Evolutionary conservation across 768 basidiomycete genomes (phyloP).

Genomic region (Austroboletus eburneus): DNA sequence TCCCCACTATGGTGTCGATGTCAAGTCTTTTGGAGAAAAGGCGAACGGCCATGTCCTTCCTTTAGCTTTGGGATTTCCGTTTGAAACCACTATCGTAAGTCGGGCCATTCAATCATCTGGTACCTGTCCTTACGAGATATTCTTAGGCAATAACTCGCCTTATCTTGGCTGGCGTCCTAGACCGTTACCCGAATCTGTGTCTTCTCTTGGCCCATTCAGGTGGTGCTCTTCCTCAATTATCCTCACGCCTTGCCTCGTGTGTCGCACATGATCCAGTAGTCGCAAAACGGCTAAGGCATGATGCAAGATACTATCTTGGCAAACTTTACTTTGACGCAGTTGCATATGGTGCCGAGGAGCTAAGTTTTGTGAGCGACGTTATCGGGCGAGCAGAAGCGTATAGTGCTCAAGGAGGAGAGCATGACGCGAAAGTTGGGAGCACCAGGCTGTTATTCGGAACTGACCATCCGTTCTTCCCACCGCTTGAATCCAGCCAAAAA

Average conservation of each 20-base stretch:
- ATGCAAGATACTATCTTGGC: slow-evolving; percentile 80
- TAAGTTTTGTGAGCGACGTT: slow-evolving; percentile 71
- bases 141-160: slow-evolving; percentile 66
- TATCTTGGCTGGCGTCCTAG: slow-evolving; percentile 76
- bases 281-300: slow-evolving; percentile 68
- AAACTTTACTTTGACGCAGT: slow-evolving; percentile 82
- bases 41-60: slow-evolving; percentile 87
- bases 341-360: slow-evolving; percentile 83
- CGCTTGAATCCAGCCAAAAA: slow-evolving; percentile 58
- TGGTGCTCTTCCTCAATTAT: slow-evolving; percentile 77
- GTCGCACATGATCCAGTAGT: slow-evolving; percentile 83
- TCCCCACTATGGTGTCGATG: slow-evolving; percentile 81
- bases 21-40: slow-evolving; percentile 67
- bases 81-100: slow-evolving; percentile 83
- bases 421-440: slow-evolving; percentile 42
- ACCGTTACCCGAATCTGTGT: slow-evolving; percentile 70
- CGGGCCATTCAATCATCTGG: not conserved
- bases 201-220: slow-evolving; percentile 86
- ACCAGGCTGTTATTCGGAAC: slow-evolving; percentile 75
- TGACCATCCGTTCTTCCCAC: slow-evolving; percentile 91
- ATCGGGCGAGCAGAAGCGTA: slow-evolving; percentile 58
- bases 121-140: slow-evolving; percentile 5
- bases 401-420: slow-evolving; percentile 30
- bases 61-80: slow-evolving; percentile 83
- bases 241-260: slow-evolving; percentile 81